These are phyloP conservation scores for Vitis amurensis DNA, from an alignment of 164 flowering plant genomes.

Conservation along the genomic window DNA sequence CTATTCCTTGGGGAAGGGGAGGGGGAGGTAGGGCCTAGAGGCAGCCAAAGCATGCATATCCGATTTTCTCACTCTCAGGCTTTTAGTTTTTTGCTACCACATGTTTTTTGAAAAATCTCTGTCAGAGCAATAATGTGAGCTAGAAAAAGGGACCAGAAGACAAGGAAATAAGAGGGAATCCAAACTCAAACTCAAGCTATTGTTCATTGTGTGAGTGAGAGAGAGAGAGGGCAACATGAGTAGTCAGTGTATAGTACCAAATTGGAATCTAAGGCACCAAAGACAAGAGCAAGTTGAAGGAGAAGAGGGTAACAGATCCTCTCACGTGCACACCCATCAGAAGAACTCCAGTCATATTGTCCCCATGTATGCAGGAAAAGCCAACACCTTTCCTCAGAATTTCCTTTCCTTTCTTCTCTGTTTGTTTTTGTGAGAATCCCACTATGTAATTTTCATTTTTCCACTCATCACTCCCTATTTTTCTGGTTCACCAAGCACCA, in stretches of 20 bases:
- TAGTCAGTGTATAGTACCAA: constrained; percentile 40
- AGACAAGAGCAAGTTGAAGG: constrained; percentile 34
- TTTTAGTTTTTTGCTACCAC: constrained; percentile 32
- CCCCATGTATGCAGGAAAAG: constrained; percentile 30
- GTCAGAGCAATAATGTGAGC: constrained; percentile 15
- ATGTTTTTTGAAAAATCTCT: constrained; percentile 28
- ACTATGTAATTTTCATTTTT: neutral
- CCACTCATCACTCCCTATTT: neutral
- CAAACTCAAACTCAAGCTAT: constrained; percentile 10
- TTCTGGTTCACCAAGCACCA: too few species aligned
- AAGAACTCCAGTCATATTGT: constrained; percentile 11
- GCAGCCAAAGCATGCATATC: constrained; percentile 10
- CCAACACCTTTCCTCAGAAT: neutral
- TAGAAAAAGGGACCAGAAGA: constrained; percentile 12
- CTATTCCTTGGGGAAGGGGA: neutral
- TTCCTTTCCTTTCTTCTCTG: neutral
- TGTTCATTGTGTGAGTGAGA: constrained; percentile 15
- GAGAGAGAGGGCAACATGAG: constrained; percentile 22
- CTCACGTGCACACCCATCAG: constrained; percentile 40
- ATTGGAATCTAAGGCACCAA: constrained; percentile 38
- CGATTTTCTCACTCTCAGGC: neutral
- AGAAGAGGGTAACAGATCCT: constrained; percentile 41
- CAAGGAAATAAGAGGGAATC: constrained; percentile 11
- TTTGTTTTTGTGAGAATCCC: neutral
- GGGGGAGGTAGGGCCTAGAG: neutral